Base-by-base conservation (phyloP, 805 yeast species). In the Kuraishia floccosa region DNA sequence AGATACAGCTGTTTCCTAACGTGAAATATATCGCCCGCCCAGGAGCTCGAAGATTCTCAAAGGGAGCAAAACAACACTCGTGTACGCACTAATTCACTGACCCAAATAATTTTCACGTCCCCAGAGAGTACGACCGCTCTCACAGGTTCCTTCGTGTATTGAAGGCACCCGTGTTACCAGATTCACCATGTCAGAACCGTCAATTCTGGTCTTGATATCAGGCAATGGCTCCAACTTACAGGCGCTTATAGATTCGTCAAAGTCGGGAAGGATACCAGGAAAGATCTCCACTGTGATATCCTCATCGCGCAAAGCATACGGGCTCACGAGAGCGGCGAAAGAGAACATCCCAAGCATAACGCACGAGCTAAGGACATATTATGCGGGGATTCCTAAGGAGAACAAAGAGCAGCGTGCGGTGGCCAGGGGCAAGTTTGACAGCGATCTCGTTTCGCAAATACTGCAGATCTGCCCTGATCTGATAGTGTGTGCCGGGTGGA, bases 401-500 rank as follows among this genome's bases (percentile, higher is more conserved):
- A 65, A 81, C 34, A 72, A 56, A 28, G 65, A 49, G 4, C 69
- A 58, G 27, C 70, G 97, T 31, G 48, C 57, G 24, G 46, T 41
- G 6, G 84, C 84, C 4, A 65, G 98, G 44, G 68, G 69, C 24
- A 50, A 58, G 35, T 91, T 84, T 64, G 89, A 91, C 52, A 49
- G 54, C 26, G 96, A 91, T 39, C 64, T 91, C 27, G 89, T 94
- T 7, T 58, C 68, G 30, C 46, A 78, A 16, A 72, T 91, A 15
- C 50, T 83, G 16, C 38, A 44, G 2, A 42, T 52, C 20, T 65
- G 66, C 40, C 97, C 97, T 4, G 83, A 82, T 41, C 63, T 91
- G 39, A 76, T 91, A 25, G 96, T 91, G 5, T 91, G 98, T 58
- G 98, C 98, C 4, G 98, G 98, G 2, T 91, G 98, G 98, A 78